phyloP scores from a whole-genome alignment of 225 moss, liverwort and hornwort species.

The Bryum argenteum region DNA sequence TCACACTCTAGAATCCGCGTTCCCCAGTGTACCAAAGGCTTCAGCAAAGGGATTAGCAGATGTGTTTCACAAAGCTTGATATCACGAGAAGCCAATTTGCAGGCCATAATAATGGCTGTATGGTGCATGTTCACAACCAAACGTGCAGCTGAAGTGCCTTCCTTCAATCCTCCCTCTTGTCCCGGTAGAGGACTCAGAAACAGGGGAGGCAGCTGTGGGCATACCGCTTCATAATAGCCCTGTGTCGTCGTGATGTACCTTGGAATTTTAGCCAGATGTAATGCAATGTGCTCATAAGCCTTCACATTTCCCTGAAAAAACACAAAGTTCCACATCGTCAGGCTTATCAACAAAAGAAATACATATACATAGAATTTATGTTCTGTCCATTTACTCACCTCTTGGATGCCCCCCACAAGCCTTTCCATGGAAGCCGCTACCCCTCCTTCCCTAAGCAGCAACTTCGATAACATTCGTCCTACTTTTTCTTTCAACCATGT shows the following conservation, averaged over 20 bases:
- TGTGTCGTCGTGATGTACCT: constrained; percentile 61
- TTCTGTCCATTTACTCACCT: constrained; percentile 42
- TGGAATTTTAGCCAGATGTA: constrained; percentile 76
- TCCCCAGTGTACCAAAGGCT: constrained; percentile 56
- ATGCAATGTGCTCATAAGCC: constrained; percentile 65
- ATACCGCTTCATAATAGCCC: constrained; percentile 63
- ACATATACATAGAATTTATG: no score
- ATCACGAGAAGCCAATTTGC: constrained; percentile 68
- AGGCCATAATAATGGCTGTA: constrained; percentile 71
- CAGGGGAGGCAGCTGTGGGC: constrained; percentile 64
- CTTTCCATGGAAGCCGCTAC: constrained; percentile 78
- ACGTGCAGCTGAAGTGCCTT: constrained; percentile 50
- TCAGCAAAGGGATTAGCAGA: constrained; percentile 57
- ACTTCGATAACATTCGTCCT: constrained; percentile 75
- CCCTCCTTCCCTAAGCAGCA: constrained; percentile 69
- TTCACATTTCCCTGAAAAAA: constrained; percentile 69
- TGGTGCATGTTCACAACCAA: constrained; percentile 74
- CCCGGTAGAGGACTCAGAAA: constrained; percentile 58
- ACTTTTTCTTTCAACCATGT: constrained; percentile 76
- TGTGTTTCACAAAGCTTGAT: constrained; percentile 56
- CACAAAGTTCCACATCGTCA: background rate
- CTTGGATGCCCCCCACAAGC: constrained; percentile 70
- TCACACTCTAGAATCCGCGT: constrained; percentile 19
- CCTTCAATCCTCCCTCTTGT: constrained; percentile 39
- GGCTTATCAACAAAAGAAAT: no score